phyloP scores from a whole-genome alignment of 2,329 filamentous ascomycete species.

The Aspergillus candidus region DNA sequence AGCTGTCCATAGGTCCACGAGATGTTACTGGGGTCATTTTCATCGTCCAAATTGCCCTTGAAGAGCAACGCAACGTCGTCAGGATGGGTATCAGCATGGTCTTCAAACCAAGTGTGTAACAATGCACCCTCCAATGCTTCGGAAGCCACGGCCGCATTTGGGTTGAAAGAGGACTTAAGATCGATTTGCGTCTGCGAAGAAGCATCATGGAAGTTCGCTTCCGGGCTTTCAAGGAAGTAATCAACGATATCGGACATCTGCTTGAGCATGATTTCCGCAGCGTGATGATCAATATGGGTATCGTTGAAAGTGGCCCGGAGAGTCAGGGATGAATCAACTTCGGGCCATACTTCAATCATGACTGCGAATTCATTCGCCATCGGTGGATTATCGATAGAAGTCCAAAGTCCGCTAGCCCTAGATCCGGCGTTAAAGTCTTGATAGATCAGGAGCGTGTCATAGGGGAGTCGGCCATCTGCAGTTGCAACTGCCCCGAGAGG shows the following conservation, averaged over 20 bases:
- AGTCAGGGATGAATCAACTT: constrained; percentile 16
- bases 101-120: constrained; percentile 26
- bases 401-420: constrained; percentile 13
- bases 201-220: constrained; percentile 16
- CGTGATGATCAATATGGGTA: constrained; percentile 16
- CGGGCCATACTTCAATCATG: constrained; percentile 28
- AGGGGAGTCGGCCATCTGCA: constrained; percentile 24
- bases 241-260: constrained; percentile 22
- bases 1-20: constrained; percentile 33
- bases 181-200: constrained; percentile 5
- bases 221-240: constrained; percentile 20
- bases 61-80: constrained; percentile 25
- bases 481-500: constrained; percentile 19
- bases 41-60: constrained; percentile 20
- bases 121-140: constrained; percentile 12
- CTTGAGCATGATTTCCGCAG: constrained; percentile 21
- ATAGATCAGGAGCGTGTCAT: constrained; percentile 32
- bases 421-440: constrained; percentile 26
- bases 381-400: constrained; percentile 15
- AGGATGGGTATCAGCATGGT: constrained; percentile 19
- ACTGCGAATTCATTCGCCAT: constrained; percentile 30
- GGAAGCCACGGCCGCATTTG: constrained; percentile 5
- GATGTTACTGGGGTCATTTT: constrained; percentile 14
- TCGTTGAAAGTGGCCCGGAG: constrained; percentile 25
- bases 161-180: constrained; percentile 19